Conservation (phyloP, 139 green algal genomes). For the Tetradesmus obliquus region DNA sequence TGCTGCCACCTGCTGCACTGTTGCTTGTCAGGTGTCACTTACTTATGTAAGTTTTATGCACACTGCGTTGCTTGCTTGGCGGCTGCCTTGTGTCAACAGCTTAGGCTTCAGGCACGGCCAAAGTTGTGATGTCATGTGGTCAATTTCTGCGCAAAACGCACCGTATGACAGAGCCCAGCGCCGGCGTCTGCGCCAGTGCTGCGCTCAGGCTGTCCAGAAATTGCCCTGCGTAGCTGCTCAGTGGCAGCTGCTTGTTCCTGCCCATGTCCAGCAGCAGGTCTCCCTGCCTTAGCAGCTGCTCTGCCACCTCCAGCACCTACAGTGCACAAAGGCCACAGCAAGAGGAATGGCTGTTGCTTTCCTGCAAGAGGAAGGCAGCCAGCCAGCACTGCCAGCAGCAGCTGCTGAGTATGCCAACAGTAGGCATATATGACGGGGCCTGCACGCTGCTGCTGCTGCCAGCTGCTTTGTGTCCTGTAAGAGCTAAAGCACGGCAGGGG, state of each 20-base stretch:
- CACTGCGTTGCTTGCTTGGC: no score
- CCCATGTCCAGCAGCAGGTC: conserved; percentile 48
- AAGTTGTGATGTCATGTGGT: no score
- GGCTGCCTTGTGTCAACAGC: not conserved
- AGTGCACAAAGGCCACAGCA: not conserved
- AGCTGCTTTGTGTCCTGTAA: not conserved
- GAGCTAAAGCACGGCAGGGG: not conserved
- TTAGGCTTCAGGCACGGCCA: not conserved
- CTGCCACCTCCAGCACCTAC: conserved; percentile 70
- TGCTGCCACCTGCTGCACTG: no score
- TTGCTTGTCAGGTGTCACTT: no score
- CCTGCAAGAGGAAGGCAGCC: not conserved
- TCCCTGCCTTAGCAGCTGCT: conserved; percentile 66
- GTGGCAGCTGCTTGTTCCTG: conserved; percentile 50
- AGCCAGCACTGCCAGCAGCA: not conserved
- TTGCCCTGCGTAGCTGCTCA: conserved; percentile 3
- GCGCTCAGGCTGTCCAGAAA: conserved; percentile 65
- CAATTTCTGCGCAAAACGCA: not conserved
- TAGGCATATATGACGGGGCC: not conserved
- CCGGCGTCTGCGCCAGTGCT: conserved; percentile 47
- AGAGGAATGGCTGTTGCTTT: not conserved
- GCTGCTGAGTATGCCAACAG: not conserved
- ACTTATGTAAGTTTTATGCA: no score
- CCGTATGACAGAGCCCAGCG: conserved; percentile 28
- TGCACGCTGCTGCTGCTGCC: not conserved